Conservation (phyloP, 176 grass and related monocot genomes). For the Phyllostachys edulis region DNA sequence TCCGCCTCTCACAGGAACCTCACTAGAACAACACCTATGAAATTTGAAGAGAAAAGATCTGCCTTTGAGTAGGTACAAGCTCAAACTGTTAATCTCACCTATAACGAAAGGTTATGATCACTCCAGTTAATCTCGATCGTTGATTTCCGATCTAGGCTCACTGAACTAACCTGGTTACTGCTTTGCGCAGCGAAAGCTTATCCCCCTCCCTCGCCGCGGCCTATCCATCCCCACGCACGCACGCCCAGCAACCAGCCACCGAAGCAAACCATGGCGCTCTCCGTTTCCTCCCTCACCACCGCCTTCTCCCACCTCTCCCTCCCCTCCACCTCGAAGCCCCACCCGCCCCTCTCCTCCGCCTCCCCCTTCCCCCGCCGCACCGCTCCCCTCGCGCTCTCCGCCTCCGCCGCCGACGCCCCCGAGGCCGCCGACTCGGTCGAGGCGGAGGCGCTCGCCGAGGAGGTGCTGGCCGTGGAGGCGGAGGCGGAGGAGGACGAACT, state of each 20-base stretch:
- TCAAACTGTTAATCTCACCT: neutral
- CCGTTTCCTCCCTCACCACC: conserved; percentile 65
- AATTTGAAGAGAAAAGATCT: too few species aligned
- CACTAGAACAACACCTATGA: too few species aligned
- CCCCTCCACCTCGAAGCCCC: conserved; percentile 38
- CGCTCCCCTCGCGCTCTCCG: conserved; percentile 24
- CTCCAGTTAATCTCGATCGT: neutral
- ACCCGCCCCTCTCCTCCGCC: neutral
- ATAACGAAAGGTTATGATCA: neutral
- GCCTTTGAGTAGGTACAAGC: neutral
- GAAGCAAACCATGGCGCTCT: conserved; percentile 54
- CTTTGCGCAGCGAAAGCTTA: conserved; percentile 15
- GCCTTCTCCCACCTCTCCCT: conserved; percentile 68
- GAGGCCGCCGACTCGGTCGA: conserved; percentile 29
- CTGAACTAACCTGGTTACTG: neutral
- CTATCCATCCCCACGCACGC: conserved; percentile 37
- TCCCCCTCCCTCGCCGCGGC: conserved; percentile 12
- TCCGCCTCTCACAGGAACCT: too few species aligned
- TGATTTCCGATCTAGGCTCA: neutral
- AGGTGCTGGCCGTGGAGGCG: conserved; percentile 33
- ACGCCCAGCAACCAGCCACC: conserved; percentile 8
- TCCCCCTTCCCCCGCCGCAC: conserved; percentile 1
- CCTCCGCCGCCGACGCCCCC: conserved; percentile 33
- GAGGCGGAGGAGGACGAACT: conserved; percentile 43
- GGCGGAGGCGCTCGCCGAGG: conserved; percentile 6